Evolutionary conservation across 129 eudicot species (phyloP).

Genomic region (Saposhnikovia divaricata): DNA sequence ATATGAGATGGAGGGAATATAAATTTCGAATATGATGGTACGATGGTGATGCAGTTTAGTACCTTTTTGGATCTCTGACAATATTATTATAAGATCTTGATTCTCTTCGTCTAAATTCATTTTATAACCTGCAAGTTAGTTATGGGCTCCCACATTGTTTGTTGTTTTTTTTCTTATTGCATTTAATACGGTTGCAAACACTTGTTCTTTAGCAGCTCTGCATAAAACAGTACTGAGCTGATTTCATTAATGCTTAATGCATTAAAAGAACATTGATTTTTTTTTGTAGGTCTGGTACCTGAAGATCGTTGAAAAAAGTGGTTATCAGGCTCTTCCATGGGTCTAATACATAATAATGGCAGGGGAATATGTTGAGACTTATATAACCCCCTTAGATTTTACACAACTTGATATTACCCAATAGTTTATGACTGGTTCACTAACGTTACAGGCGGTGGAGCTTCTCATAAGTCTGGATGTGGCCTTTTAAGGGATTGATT

Average conservation of each 20-base stretch:
- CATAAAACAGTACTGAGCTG: neutral
- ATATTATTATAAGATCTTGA: no score
- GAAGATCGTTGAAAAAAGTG: conserved; percentile 90
- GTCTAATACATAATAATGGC: no score
- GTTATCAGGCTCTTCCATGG: conserved; percentile 74
- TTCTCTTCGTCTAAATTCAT: neutral
- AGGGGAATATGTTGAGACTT: no score
- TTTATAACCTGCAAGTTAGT: neutral
- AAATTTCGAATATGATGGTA: neutral
- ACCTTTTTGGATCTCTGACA: neutral
- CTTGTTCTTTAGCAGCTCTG: neutral
- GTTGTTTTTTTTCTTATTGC: neutral
- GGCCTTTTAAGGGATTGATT: no score
- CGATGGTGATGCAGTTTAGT: neutral
- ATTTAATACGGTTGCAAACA: neutral
- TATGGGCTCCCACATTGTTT: neutral
- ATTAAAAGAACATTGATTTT: conserved; percentile 4
- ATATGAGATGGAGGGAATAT: no score
- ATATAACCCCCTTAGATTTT: no score
- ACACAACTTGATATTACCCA: no score
- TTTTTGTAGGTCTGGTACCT: conserved; percentile 73
- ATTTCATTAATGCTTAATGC: neutral
- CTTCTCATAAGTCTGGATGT: no score
- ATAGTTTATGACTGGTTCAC: no score
- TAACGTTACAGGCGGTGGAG: no score